These are phyloP conservation scores for Fraxinus sp. DNA, from an alignment of 305 asterid species.

Conservation along the genomic window DNA sequence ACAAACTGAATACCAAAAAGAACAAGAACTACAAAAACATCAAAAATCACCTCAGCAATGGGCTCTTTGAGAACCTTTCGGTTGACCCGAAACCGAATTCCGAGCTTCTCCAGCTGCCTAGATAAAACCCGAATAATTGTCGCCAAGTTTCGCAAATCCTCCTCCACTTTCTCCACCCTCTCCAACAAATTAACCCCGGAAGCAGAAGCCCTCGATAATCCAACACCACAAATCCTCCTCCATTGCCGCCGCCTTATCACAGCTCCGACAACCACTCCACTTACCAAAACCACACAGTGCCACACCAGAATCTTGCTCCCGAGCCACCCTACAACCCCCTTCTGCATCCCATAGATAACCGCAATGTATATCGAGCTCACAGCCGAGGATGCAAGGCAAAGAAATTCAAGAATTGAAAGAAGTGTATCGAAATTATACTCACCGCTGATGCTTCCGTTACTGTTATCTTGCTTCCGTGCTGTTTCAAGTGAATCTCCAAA, in stretches of 20 bases:
- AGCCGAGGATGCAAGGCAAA: constrained; percentile 59
- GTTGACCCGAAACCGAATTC: constrained; percentile 40
- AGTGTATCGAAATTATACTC: constrained; percentile 49
- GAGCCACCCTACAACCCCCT: constrained; percentile 37
- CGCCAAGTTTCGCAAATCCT: constrained; percentile 55
- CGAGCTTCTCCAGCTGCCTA: constrained; percentile 78
- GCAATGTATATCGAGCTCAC: constrained; percentile 45
- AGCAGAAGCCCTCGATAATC: constrained; percentile 33
- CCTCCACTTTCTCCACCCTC: constrained; percentile 80
- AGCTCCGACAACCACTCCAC: constrained; percentile 55
- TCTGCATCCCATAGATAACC: constrained; percentile 39
- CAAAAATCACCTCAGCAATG: constrained; percentile 52
- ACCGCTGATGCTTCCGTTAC: constrained; percentile 11
- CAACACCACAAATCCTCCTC: constrained; percentile 56
- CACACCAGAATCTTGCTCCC: constrained; percentile 49
- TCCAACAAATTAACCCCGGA: constrained; percentile 51
- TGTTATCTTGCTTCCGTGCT: constrained; percentile 15
- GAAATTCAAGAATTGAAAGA: constrained; percentile 57
- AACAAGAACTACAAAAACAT: constrained; percentile 3
- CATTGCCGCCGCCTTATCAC: constrained; percentile 81
- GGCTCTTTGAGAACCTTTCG: constrained; percentile 47
- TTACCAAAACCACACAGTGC: constrained; percentile 65
- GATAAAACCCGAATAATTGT: constrained; percentile 58
- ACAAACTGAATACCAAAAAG: background rate
- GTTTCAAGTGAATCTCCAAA: constrained; percentile 31